These are phyloP conservation scores for Backusella liffmaniae DNA, from an alignment of 192 early-diverging fungal genomes.

Conservation along the genomic window DNA sequence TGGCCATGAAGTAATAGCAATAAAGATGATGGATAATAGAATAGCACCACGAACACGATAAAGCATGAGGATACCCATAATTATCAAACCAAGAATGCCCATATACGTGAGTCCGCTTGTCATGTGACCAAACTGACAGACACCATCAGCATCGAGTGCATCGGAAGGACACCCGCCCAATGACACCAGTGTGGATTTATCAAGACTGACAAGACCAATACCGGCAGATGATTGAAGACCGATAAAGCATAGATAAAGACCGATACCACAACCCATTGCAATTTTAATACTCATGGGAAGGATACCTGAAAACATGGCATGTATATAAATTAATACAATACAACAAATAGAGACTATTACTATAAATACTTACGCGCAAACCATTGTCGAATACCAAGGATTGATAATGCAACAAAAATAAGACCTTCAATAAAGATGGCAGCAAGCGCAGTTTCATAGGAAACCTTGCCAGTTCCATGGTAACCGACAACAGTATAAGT, in stretches of 20 bases:
- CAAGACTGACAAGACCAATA: conserved; percentile 69
- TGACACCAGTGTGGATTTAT: conserved; percentile 61
- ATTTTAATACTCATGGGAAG: conserved; percentile 73
- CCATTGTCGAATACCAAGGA: conserved; percentile 77
- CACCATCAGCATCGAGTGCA: conserved; percentile 56
- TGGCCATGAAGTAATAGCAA: conserved; percentile 74
- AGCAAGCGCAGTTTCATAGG: conserved; percentile 64
- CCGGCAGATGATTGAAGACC: conserved; percentile 79
- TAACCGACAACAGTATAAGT: conserved; percentile 82
- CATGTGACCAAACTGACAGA: conserved; percentile 60
- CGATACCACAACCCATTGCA: conserved; percentile 75
- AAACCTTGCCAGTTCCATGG: conserved; percentile 70
- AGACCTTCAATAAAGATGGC: conserved; percentile 83
- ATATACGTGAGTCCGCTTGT: conserved; percentile 59
- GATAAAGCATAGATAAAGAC: conserved; percentile 77
- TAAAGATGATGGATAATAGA: conserved; percentile 67
- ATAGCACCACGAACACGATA: conserved; percentile 72
- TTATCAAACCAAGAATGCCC: conserved; percentile 63
- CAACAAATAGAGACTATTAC: background rate
- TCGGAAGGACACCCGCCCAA: conserved; percentile 55
- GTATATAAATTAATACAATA: background rate
- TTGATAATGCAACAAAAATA: conserved; percentile 72
- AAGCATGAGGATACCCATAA: conserved; percentile 63
- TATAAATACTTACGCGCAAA: conserved; percentile 51
- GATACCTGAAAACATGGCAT: background rate